A percentile compares a stretch with the other conserved stretches of the same genome.
Conservation (phyloP, 2,329 filamentous ascomycete genomes). For the Passalora sequoiae region DNA sequence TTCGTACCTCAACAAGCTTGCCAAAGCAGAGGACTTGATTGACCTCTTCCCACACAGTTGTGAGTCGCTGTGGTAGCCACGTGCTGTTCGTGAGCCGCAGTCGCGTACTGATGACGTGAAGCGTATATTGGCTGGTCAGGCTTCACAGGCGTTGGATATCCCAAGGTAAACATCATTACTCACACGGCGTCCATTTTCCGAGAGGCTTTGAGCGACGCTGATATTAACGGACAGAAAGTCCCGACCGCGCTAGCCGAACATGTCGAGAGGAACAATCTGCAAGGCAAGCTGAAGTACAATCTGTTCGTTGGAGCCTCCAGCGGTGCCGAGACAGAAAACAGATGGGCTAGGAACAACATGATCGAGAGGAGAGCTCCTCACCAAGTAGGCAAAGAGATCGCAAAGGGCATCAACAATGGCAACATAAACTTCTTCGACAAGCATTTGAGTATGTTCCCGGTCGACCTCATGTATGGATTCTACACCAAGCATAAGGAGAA, state of each 20-base stretch:
- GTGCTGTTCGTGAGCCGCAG: too few relatives aligned
- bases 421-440: constrained; percentile 92
- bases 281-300: constrained; percentile 79
- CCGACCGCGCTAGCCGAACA: constrained; percentile 80
- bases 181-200: too few relatives aligned
- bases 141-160: constrained; percentile 67
- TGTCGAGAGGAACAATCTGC: constrained; percentile 78
- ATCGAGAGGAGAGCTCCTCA: constrained; percentile 79
- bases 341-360: constrained; percentile 87
- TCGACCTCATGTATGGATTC: constrained; percentile 68
- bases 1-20: constrained; percentile 73
- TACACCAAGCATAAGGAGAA: constrained; percentile 75
- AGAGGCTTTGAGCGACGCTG: too few relatives aligned
- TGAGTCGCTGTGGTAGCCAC: too few relatives aligned
- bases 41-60: constrained; percentile 74
- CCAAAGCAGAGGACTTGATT: constrained; percentile 72
- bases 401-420: constrained; percentile 84
- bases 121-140: constrained; percentile 90
- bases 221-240: constrained; percentile 48
- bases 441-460: constrained; percentile 87
- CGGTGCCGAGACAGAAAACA: constrained; percentile 83
- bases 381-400: constrained; percentile 84
- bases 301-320: constrained; percentile 88
- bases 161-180: too few relatives aligned
- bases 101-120: too few relatives aligned